Evolutionary conservation across 805 yeast species (phyloP), one percentile per base, ranked within the genome.

Genomic region (Myxozyma sirexii): DNA sequence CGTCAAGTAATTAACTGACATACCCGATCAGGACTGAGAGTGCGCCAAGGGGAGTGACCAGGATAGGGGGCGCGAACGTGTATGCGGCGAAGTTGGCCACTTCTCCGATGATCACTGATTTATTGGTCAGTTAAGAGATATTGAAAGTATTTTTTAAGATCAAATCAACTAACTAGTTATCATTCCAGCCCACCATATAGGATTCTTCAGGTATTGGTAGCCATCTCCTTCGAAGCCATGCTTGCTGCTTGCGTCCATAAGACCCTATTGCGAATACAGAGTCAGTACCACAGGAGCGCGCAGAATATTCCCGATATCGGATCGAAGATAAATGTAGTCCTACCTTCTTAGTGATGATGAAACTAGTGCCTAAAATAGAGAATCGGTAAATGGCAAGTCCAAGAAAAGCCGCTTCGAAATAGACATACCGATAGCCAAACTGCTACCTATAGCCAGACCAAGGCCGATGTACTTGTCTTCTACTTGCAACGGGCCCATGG

Each of bases 141-240:
- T 13, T 5, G 24, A 41, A 47, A 57, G 17, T 2, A 12, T n/a
- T 5, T 31, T 21, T 19, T 17, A n/a, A 12, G 19, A 26, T 8
- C 4, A 26, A 35, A 4, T 12, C 21, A 15, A 50, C 64, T 21
- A 51, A 62, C 65, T 77, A 49, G 96, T 84, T 31, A 84, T 69
- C 81, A 91, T 91, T 12, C 97, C 97, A 0, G 93, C 88, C 89
- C 96, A 88, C 97, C 97, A 90, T 39, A 89, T 82, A 12, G 97
- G 97, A 72, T 88, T 90, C 66, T 81, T 84, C 64, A 90, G 76
- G 71, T 90, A 90, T 68, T 87, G 84, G 70, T 79, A 84, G n/a
- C 91, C 90, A 60, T 88, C 88, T 29, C 86, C 90, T 57, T 79
- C 81, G 37, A 80, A 78, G 1, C 90, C 90, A 58, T 84, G 84